Evolutionary conservation across 495 filamentous ascomycete genomes (phyloP), one percentile per base, ranked within the genome.

Genomic region (Penicillium desertorum): DNA sequence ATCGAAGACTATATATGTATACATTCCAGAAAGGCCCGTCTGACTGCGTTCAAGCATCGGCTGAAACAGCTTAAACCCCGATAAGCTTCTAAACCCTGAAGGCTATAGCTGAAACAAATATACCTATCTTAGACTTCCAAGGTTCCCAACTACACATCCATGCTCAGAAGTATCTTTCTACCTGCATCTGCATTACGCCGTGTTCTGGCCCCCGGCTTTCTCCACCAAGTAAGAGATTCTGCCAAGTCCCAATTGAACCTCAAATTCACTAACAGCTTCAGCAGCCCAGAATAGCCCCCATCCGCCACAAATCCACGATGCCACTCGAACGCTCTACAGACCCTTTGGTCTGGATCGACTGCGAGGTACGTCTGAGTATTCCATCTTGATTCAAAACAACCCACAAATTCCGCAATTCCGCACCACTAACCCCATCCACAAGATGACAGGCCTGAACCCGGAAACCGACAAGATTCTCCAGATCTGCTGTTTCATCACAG

Each of bases 371-470:
- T 51, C 43, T 6, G 37, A 39, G 36, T 42, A 22, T 19, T n/a
- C 30, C 12, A 32, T 39, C 43, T 49, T 32, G 16, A 32, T 54
- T 17, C 29, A 12, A 16, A 25, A 25, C 4, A 29, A 2, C 20
- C 36, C 27, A 22, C 42, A 30, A 27, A 7, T 32, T 20, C n/a
- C 9, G 11, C 27, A 17, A 30, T 39, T 49, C 41, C 59, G 27
- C 37, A 51, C 41, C 41, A 19, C 62, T 54, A 11, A 63, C 54
- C 27, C 51, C 25, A 19, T 43, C 22, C 20, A 48, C 60, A 96
- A 96, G 92, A 98, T 98, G 94, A 97, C 95, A 3, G 94, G 94
- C 4, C 84, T 98, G 4, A 79, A 96, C 69, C 76, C 84, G 2
- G 82, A 87, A 29, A 82, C 71, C 19, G 95, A 98, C 64, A 81